phyloP scores from a whole-genome alignment of 495 filamentous ascomycete species.

The Tuber indicum region DNA sequence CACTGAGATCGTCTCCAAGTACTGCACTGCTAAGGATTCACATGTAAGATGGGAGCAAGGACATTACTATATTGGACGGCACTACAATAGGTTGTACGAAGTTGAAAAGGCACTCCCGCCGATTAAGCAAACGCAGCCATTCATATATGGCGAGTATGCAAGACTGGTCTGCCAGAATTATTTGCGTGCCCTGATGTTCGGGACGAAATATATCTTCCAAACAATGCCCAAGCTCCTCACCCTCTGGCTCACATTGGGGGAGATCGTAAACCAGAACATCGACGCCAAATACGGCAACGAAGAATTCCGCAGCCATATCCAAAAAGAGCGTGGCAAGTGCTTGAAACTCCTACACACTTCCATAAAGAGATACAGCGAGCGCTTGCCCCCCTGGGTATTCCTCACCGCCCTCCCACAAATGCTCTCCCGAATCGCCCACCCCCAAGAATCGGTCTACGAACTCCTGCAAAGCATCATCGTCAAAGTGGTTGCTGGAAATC shows the following conservation, averaged over 20 bases:
- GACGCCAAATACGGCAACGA: constrained; percentile 62
- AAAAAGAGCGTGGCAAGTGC: constrained; percentile 55
- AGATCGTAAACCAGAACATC: constrained; percentile 59
- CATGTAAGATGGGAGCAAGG: constrained; percentile 79
- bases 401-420: constrained; percentile 91
- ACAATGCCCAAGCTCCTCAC: constrained; percentile 85
- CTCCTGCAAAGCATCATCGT: constrained; percentile 69
- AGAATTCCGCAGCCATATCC: constrained; percentile 54
- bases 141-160: constrained; percentile 67
- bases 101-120: constrained; percentile 71
- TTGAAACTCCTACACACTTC: constrained; percentile 65
- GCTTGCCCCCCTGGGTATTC: constrained; percentile 78
- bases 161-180: constrained; percentile 92
- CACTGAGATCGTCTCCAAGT: constrained; percentile 65
- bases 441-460: constrained; percentile 65
- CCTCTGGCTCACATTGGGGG: constrained; percentile 86
- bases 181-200: constrained; percentile 73
- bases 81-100: constrained; percentile 95
- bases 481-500: constrained; percentile 70
- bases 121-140: constrained; percentile 54
- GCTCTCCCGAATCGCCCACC: constrained; percentile 83
- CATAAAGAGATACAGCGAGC: constrained; percentile 63
- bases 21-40: constrained; percentile 55
- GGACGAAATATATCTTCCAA: constrained; percentile 91
- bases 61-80: constrained; percentile 91